phyloP scores from a whole-genome alignment of 257 asterid species.

The Lithospermum erythrorhizon region DNA sequence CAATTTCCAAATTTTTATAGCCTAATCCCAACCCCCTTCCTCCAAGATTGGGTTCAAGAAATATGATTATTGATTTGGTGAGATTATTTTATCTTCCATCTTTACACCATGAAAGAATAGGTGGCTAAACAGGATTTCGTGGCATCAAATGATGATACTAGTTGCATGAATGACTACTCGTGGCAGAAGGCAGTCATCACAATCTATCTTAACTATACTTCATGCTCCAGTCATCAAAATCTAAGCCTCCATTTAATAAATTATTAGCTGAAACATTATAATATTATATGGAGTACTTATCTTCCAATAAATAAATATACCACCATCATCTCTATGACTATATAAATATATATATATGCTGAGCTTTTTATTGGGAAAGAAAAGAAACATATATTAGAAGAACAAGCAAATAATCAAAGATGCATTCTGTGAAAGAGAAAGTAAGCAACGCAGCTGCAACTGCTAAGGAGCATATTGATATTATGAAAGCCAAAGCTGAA shows the following conservation, averaged over 20 bases:
- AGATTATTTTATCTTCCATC: no score
- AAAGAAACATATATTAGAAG: background rate
- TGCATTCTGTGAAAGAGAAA: conserved; percentile 51
- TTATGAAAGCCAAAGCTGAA: conserved; percentile 49
- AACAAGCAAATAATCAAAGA: conserved; percentile 1
- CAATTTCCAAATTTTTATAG: no score
- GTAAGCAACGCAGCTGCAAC: conserved; percentile 53
- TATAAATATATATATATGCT: background rate
- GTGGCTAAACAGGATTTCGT: background rate
- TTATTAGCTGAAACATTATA: no score
- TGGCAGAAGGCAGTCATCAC: no score
- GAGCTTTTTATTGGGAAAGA: background rate
- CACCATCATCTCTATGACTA: background rate
- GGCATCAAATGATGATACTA: background rate
- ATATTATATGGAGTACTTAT: no score
- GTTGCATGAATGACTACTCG: conserved; percentile 4
- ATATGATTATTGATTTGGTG: no score
- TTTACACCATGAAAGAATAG: no score
- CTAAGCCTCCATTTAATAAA: no score
- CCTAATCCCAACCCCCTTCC: no score
- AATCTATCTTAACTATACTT: no score
- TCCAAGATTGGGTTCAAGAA: no score
- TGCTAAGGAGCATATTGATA: conserved; percentile 56
- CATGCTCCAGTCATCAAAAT: background rate
- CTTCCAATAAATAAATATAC: background rate